Evolutionary conservation across 2,329 filamentous ascomycete species (phyloP).

Genomic region (Calonectria pauciramosa): DNA sequence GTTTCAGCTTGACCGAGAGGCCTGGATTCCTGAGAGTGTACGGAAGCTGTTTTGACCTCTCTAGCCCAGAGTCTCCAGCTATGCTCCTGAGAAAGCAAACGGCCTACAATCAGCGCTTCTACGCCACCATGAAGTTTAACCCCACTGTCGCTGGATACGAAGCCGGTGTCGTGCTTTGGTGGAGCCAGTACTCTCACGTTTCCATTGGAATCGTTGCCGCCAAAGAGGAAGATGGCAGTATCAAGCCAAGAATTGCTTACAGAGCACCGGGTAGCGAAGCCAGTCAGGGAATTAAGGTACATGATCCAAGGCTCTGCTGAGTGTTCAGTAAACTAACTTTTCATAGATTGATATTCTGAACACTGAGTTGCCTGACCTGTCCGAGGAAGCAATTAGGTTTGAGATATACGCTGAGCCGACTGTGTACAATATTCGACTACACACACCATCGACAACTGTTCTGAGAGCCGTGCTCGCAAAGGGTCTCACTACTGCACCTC

Average conservation of each 20-base stretch:
- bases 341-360: background rate
- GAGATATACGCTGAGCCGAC: background rate
- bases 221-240: background rate
- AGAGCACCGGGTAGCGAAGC: slow-evolving; percentile 16
- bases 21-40: slow-evolving; percentile 61
- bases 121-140: slow-evolving; percentile 59
- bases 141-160: slow-evolving; percentile 60
- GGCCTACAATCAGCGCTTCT: slow-evolving; percentile 57
- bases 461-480: background rate
- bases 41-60: slow-evolving; percentile 66
- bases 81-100: slow-evolving; percentile 69
- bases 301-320: background rate
- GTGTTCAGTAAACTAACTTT: background rate
- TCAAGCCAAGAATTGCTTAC: slow-evolving; percentile 1
- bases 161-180: slow-evolving; percentile 67
- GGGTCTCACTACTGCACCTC: slow-evolving; percentile 31
- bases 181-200: slow-evolving; percentile 61
- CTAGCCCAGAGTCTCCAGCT: slow-evolving; percentile 63
- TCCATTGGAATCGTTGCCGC: slow-evolving; percentile 42
- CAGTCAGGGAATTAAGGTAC: slow-evolving; percentile 28
- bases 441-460: background rate
- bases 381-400: background rate
- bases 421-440: background rate
- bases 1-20: slow-evolving; percentile 60
- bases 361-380: background rate